Evolutionary conservation across 768 basidiomycete genomes (phyloP).

Genomic region (Hortiboletus flavorubellus): DNA sequence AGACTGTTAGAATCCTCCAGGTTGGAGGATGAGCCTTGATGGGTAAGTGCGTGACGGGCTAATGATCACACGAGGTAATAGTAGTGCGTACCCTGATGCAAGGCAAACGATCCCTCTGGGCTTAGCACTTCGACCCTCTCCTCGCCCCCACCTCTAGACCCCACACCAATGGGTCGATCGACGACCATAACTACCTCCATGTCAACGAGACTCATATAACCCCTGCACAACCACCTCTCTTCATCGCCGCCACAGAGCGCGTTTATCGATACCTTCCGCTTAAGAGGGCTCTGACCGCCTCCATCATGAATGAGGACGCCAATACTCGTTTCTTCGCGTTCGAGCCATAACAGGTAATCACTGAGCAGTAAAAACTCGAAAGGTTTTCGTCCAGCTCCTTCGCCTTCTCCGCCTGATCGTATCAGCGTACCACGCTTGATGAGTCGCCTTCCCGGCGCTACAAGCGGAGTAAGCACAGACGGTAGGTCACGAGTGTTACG

Average conservation of each 20-base stretch:
- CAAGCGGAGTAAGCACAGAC: constrained; percentile 71
- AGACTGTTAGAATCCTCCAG: constrained; percentile 12
- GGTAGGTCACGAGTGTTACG: constrained; percentile 73
- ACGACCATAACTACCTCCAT: constrained; percentile 62
- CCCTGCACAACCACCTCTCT: constrained; percentile 73
- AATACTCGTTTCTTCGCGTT: constrained; percentile 41
- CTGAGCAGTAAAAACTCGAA: constrained; percentile 79
- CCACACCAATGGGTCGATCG: constrained; percentile 24
- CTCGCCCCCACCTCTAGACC: constrained; percentile 34
- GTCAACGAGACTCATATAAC: constrained; percentile 66
- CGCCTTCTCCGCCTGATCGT: constrained; percentile 46
- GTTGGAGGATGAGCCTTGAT: constrained; percentile 5
- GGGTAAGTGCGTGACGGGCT: not conserved
- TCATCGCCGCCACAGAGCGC: constrained; percentile 39
- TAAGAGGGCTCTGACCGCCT: constrained; percentile 16
- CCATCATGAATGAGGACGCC: constrained; percentile 20
- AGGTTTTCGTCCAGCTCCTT: constrained; percentile 33
- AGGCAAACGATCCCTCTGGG: constrained; percentile 71
- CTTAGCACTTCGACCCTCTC: constrained; percentile 71
- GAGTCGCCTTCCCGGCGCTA: constrained; percentile 77
- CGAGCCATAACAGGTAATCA: constrained; percentile 78
- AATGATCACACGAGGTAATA: not conserved
- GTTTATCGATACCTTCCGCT: constrained; percentile 16
- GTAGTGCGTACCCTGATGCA: constrained; percentile 57
- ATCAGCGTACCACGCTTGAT: constrained; percentile 64